Evolutionary conservation across 2,329 filamentous ascomycete species (phyloP).

Genomic region (Microcera coccophila): DNA sequence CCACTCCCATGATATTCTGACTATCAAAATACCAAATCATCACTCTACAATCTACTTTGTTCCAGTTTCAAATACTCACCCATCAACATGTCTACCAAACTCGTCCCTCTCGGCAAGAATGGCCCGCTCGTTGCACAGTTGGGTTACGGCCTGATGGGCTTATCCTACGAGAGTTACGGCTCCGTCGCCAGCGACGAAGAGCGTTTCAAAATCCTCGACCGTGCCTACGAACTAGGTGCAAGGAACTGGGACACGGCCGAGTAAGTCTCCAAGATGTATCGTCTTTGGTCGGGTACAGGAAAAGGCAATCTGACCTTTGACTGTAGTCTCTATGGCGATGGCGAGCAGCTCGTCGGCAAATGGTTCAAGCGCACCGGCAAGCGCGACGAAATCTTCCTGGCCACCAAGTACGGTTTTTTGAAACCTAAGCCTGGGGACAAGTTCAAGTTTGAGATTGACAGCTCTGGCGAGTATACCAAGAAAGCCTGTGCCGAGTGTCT

Average conservation of each 20-base stretch:
- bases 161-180: slow-evolving; percentile 18
- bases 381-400: slow-evolving; percentile 44
- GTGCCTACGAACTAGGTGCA: slow-evolving; percentile 42
- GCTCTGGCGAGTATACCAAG: slow-evolving; percentile 12
- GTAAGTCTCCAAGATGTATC: slow-evolving; percentile 11
- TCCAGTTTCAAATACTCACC: background rate
- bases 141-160: slow-evolving; percentile 51
- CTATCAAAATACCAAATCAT: no score
- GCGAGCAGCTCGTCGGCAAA: slow-evolving; percentile 44
- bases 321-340: slow-evolving; percentile 38
- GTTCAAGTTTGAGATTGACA: slow-evolving; percentile 16
- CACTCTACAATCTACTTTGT: background rate
- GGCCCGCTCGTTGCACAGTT: slow-evolving; percentile 46
- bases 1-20: no score
- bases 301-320: background rate
- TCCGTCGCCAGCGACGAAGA: slow-evolving; percentile 40
- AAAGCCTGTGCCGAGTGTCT: slow-evolving; percentile 32
- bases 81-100: background rate
- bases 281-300: background rate
- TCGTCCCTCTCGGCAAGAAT: slow-evolving; percentile 40
- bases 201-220: slow-evolving; percentile 46
- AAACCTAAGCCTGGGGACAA: slow-evolving; percentile 2
- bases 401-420: slow-evolving; percentile 27
- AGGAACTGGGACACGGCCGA: slow-evolving; percentile 47
- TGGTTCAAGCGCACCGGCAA: slow-evolving; percentile 45